Base-by-base conservation (phyloP, 1,139 yeast genomes). In the Blastobotrys serpentis region DNA sequence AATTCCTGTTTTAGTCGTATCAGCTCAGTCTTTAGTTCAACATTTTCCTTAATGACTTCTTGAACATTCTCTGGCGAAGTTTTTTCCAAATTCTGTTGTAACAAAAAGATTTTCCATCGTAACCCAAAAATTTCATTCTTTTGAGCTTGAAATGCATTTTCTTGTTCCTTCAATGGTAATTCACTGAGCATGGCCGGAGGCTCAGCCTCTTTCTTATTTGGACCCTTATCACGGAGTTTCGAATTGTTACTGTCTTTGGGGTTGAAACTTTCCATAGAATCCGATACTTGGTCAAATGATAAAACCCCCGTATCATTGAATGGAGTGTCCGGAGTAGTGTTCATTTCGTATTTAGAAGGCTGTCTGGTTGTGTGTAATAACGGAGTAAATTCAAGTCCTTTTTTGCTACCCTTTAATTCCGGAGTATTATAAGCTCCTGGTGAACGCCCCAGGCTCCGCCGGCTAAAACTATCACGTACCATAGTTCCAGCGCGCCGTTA, bases 61-160 rank as follows among this genome's bases (percentile, higher is more conserved):
- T 47, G 45, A 14, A 50, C 33, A 22, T 52, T 48, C 45, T 59
- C 59, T 4, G 60, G 54, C 18, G 51, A 18, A 11, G 50, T 46
- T 38, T 48, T 30, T 21, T 50, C 54, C 36, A 51, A 42, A 44
- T 48, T 39, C 30, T 47, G 48, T 32, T 49, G 52, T 42, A 56
- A 49, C 47, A 53, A 43, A 40, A 49, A 54, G 21, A 59, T 52
- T 56, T 81, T 80, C 38, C 84, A 73, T 59, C 79, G 78, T 56
- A 85, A 70, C 55, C 80, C 77, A 59, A 81, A 77, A 56, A 83
- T 84, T 49, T 84, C 89, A 22, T 76, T 73, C 53, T 78, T 75
- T 42, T 83, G 67, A 44, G 70, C 69, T 42, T 77, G 72, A 34
- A 78, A 68, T 41, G 74, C 70, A 17, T 55, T 49, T 41, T 61